Base-by-base conservation (phyloP, 1,284 basidiomycete species). In the Stygiomarasmius scandens region DNA sequence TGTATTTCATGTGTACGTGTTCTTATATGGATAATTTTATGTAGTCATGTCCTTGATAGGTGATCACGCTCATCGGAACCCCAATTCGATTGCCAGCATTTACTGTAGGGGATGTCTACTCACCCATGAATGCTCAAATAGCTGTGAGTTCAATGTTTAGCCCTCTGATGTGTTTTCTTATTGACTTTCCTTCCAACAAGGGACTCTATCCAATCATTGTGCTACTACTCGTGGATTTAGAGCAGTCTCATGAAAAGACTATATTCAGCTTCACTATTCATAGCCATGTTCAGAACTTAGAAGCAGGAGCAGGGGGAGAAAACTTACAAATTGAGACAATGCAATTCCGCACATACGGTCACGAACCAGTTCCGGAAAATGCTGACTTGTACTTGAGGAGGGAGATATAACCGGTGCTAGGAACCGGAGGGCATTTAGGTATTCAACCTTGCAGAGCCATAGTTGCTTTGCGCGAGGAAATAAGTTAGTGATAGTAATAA, bases 51-150 rank as follows among this genome's bases (percentile, higher is more conserved):
- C 12, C 29, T 5, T 32, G 29, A 32, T 38, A 62, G 58, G 24
- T 58, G 2, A 58, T 52, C 1, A 51, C 54, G 3, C 48, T 62
- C 23, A 23, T 62, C 6, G 20, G 51, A 6, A 51, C 53, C 11
- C 29, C 61, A 11, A 59, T 62, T 23, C 58, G 49, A 1, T 43
- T 61, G n/a, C 58, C 61, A 4, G 16, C 29, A 12, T 61, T 59
- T 19, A 61, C 63, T 1, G 32, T 64, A 6, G 63, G 63, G 1
- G 63, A 64, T 32, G 19, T 64, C 2, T 62, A 58, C 27, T 55
- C 50, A 10, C 61, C 63, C 3, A 32, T 62, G 6, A 58, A 55
- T 16, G 36, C 57, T 14, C 61, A 64, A 25, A 50, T 64, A 3
- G 61, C 63, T 11, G 61, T 61, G 45, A 22, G 41, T 20, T 16